Conservation (phyloP, 164 flowering plant genomes). For the Nelumbo lutea region DNA sequence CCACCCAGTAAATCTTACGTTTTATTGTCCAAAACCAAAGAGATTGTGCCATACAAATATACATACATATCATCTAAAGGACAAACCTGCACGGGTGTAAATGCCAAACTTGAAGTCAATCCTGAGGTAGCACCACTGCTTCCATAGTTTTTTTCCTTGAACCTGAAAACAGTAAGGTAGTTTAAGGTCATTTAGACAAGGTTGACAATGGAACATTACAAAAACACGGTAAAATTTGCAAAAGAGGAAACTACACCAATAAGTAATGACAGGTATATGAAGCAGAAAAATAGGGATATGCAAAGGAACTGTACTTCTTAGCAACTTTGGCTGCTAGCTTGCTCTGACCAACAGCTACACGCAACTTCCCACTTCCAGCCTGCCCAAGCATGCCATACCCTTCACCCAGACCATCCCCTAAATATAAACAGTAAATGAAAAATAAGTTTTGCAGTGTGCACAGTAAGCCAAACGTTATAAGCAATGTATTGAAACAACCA, state of each 20-base stretch:
- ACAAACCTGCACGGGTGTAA: conserved; percentile 92
- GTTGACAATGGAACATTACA: conserved; percentile 6
- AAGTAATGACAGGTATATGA: background rate
- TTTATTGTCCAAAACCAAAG: no score
- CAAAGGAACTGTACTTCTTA: conserved; percentile 56
- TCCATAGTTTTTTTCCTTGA: conserved; percentile 81
- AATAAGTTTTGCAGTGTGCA: background rate
- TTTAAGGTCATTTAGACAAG: background rate
- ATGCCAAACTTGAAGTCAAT: conserved; percentile 86
- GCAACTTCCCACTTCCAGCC: conserved; percentile 94
- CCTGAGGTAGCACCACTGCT: conserved; percentile 94
- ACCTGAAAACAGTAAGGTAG: conserved; percentile 38
- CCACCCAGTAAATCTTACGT: no score
- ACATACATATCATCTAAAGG: background rate
- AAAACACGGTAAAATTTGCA: background rate
- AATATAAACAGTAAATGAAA: conserved; percentile 6
- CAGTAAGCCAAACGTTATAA: background rate
- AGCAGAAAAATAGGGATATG: background rate
- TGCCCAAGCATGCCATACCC: conserved; percentile 99
- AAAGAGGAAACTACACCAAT: no score
- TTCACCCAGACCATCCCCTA: conserved; percentile 98
- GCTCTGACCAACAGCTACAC: conserved; percentile 86
- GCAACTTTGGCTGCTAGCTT: conserved; percentile 95
- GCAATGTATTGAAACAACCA: no score
- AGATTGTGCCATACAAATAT: background rate